A percentile compares a stretch with the other conserved stretches of the same genome.
These are phyloP conservation scores for Yamadazyma tumulicola DNA, from an alignment of 805 yeast species.

Conservation along the genomic window DNA sequence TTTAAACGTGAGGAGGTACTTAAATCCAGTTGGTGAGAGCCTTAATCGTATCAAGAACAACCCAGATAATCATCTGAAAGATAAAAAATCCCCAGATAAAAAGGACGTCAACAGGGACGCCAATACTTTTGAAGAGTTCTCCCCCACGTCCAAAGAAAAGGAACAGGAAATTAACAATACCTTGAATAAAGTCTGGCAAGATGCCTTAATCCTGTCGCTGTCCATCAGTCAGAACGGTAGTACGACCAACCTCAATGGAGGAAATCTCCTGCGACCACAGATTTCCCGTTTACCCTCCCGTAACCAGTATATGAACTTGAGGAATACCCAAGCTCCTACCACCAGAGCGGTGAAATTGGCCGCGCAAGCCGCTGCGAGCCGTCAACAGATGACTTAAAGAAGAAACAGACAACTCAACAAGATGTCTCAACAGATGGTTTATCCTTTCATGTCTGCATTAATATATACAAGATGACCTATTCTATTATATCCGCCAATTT, in stretches of 20 bases:
- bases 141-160: slow-evolving; percentile 28
- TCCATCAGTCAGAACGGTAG: slow-evolving; percentile 6
- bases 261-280: slow-evolving; percentile 16
- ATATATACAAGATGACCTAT: slow-evolving; percentile 1
- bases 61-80: slow-evolving; percentile 22
- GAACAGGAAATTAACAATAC: slow-evolving; percentile 24
- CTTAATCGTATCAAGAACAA: slow-evolving; percentile 43
- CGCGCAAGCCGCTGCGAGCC: slow-evolving; percentile 2
- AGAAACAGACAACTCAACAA: neutral
- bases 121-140: slow-evolving; percentile 32
- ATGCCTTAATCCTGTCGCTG: slow-evolving; percentile 26
- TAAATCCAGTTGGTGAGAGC: slow-evolving; percentile 67
- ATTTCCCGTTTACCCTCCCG: slow-evolving; percentile 20
- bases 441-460: slow-evolving; percentile 1
- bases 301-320: slow-evolving; percentile 15
- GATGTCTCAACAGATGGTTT: neutral
- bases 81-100: slow-evolving; percentile 17
- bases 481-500: neutral
- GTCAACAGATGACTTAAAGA: too few relatives aligned
- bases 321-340: slow-evolving; percentile 25
- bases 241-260: neutral
- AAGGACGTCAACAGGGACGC: slow-evolving; percentile 15
- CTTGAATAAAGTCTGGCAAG: slow-evolving; percentile 38
- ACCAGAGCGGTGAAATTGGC: slow-evolving; percentile 36
- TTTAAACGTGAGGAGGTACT: slow-evolving; percentile 61